A percentile compares a stretch with the other conserved stretches of the same genome.
Conservation (phyloP, 2,329 filamentous ascomycete genomes). For the Penicillium janthinellum region DNA sequence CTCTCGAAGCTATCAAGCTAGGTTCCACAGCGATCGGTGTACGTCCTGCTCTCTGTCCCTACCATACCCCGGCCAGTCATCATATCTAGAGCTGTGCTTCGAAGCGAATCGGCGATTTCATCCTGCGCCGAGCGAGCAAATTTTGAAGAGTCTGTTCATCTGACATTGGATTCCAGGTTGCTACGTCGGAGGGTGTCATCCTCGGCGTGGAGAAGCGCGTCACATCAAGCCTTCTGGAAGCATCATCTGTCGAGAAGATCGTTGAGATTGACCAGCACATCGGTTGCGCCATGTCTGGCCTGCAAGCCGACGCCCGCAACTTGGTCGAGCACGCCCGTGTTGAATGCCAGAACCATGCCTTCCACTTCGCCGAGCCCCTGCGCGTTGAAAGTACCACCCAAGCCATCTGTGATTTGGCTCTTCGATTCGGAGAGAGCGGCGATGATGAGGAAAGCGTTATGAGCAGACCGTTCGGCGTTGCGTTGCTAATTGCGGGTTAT, state of each 20-base stretch:
- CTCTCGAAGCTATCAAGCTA: constrained; percentile 99
- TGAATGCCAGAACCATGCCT: constrained; percentile 93
- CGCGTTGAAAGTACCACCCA: constrained; percentile 98
- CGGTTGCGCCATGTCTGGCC: constrained; percentile 96
- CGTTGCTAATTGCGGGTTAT: constrained; percentile 91
- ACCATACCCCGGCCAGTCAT: neutral
- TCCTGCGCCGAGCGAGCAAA: neutral
- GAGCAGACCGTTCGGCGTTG: constrained; percentile 95
- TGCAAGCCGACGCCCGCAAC: constrained; percentile 95
- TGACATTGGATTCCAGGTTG: constrained; percentile 57
- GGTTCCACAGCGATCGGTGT: constrained; percentile 96
- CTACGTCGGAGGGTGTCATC: constrained; percentile 91
- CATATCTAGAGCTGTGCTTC: neutral
- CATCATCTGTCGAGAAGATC: constrained; percentile 98
- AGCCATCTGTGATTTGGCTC: constrained; percentile 94
- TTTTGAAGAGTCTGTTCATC: constrained; percentile 11
- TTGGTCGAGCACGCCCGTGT: constrained; percentile 99
- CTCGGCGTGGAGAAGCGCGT: constrained; percentile 99
- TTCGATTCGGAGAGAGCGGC: constrained; percentile 95
- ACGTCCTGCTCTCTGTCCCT: constrained; percentile 37
- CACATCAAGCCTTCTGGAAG: constrained; percentile 94
- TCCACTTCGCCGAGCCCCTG: constrained; percentile 96
- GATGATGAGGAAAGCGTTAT: constrained; percentile 99
- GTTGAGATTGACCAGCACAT: constrained; percentile 99
- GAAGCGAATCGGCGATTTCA: neutral